Percentiles rank a stretch among this genome's conserved stretches.
phyloP scores from a whole-genome alignment of 2,329 filamentous ascomycete genomes.

The Fonsecaea erecta region DNA sequence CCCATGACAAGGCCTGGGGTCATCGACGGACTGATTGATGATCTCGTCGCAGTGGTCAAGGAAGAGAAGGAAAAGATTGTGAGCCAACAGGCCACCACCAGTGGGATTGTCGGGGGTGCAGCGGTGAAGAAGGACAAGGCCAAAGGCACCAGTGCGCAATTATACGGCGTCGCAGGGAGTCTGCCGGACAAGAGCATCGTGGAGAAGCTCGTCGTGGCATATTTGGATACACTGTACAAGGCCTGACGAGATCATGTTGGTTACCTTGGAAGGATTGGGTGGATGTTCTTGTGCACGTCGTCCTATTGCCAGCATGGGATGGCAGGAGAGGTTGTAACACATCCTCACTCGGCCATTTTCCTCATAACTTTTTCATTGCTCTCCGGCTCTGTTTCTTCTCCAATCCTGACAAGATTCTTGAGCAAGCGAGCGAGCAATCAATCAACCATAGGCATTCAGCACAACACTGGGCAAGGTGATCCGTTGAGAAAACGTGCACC shows the following conservation, averaged over 20 bases:
- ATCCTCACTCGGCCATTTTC: no score
- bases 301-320: neutral
- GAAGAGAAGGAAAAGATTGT: constrained; percentile 81
- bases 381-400: no score
- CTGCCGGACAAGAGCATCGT: constrained; percentile 96
- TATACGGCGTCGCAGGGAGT: constrained; percentile 94
- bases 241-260: constrained; percentile 55
- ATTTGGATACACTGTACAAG: constrained; percentile 92
- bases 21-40: constrained; percentile 76
- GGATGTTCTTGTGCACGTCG: neutral
- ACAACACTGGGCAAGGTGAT: no score
- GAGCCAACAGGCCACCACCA: constrained; percentile 1
- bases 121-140: constrained; percentile 51
- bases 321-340: no score
- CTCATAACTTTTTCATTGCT: no score
- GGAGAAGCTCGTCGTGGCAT: constrained; percentile 84
- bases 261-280: neutral
- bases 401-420: no score
- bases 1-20: constrained; percentile 72
- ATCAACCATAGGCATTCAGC: no score
- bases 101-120: constrained; percentile 20
- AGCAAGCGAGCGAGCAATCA: no score
- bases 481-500: no score
- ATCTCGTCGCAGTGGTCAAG: constrained; percentile 64
- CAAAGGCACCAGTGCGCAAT: constrained; percentile 74